Base-by-base conservation (phyloP, 805 yeast species). In the Teunomyces cretensis region DNA sequence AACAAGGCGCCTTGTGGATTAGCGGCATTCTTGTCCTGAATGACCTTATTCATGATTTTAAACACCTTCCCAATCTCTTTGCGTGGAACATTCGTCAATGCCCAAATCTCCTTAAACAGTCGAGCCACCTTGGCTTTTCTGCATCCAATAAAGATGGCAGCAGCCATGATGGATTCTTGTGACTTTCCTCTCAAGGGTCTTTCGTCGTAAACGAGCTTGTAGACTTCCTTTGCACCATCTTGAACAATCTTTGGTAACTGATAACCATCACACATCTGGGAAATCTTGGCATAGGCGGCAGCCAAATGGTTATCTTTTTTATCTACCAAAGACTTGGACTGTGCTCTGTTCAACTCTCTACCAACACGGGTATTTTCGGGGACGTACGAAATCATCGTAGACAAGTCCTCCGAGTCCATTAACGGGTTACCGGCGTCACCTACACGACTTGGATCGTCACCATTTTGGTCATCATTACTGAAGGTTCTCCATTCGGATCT, bases 401-500 rank as follows among this genome's bases (percentile, higher is more conserved):
- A 88, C 45, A 92, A 81, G 65, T 91, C 95, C 56, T 87, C 92
- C 15, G 95, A 86, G 60, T 91, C 97, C 54, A 94, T 75, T 44
- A 91, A 72, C 8, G 97, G 97, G 62, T 91, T 91, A 13, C 90
- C 84, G 4, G 97, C 97, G 62, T 91, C 97, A 66, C 99, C 99
- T 51, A 92, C 99, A 87, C 99, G 98, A 53, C 94, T 84, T 4
- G 99, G 99, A 64, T 92, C 99, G 65, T 90, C 97, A 57, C 96
- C 96, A 56, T 92, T 94, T 65, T 92, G 98, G 65, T 92, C 99
- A 64, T 92, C 99, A 62, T 94, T 94, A 48, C 95, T 85, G 65
- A 92, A 92, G 2, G 99, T 94, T 74, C 99, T 87, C 99, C 99
- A 92, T 74, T 92, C 99, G 1, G 97, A 88, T 54, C 98, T 77